These are phyloP conservation scores for Isatis tinctoria DNA, from an alignment of 345 rosid species.

Conservation along the genomic window DNA sequence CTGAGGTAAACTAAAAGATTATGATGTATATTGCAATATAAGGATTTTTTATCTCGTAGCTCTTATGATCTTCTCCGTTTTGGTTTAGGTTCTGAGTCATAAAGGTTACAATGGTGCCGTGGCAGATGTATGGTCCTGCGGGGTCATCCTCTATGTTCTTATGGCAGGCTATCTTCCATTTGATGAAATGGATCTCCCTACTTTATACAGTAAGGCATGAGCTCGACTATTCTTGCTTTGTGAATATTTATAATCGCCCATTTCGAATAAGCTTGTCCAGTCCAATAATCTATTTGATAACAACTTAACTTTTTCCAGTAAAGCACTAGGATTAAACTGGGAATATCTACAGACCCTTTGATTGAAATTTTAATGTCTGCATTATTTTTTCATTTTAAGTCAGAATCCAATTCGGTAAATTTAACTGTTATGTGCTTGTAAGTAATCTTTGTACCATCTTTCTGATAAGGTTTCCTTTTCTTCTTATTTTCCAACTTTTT, in stretches of 20 bases:
- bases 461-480: constrained; percentile 12
- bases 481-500: neutral
- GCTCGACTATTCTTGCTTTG: constrained; percentile 18
- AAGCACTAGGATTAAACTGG: neutral
- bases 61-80: constrained; percentile 13
- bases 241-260: neutral
- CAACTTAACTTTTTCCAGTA: neutral
- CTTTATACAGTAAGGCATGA: constrained; percentile 89
- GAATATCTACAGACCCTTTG: neutral
- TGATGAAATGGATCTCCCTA: constrained; percentile 95
- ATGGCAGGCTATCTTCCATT: constrained; percentile 98
- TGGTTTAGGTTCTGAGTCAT: constrained; percentile 82
- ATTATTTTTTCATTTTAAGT: neutral
- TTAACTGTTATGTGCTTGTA: neutral
- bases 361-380: neutral
- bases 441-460: neutral
- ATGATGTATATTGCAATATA: neutral
- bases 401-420: neutral
- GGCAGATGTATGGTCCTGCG: constrained; percentile 98
- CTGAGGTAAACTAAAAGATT: constrained; percentile 60
- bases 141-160: constrained; percentile 90
- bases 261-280: neutral
- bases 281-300: neutral
- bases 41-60: neutral
- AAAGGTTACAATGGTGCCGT: constrained; percentile 93